Base-by-base conservation (phyloP, 2,329 filamentous ascomycete species). In the Fusarium miscanthi region DNA sequence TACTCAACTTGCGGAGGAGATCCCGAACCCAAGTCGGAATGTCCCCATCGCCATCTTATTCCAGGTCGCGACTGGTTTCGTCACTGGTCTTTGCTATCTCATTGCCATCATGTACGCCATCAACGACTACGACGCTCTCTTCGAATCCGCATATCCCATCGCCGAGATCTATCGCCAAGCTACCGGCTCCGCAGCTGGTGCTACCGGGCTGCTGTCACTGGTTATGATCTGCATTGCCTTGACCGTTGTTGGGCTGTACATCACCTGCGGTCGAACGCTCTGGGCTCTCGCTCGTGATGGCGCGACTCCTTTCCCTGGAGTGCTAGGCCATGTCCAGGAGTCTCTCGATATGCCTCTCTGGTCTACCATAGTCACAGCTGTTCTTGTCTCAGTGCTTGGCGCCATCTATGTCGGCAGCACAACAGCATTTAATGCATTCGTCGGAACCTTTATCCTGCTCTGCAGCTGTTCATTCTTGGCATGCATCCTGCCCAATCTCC, bases 361-460 rank as follows among this genome's bases (percentile, higher is more conserved):
- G 75, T 83, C 92, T 4, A 93, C 74, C 74, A 82, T 77, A 71
- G 85, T 82, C 80, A 86, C 86, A 30, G 82, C 78, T 3, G 70
- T 77, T 1, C 72, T 84, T 3, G 78, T 83, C 1, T 89, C 89
- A 0, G 78, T 90, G 6, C 82, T 93, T 0, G 90, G 90, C 0
- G 85, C 84, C 45, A 90, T 93, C 48, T 92, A 92, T 71, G 85
- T 93, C 3, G 91, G 88, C n/a, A 89, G 85, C 66, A 86, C 84
- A 2, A 91, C 89, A 0, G 91, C 91, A 0, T 93, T 93, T 81
- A 87, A 88, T 45, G 91, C 91, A 0, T 88, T 93, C 31, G 87
- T 92, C 12, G 89, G 89, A 14, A 81, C 78, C 35, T 84, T 82
- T 63, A 82, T 83, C 35, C 76, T 82, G 1, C 74, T 82, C 12